These are phyloP conservation scores for Rhipidocladum racemiflorum DNA, from an alignment of 176 grass and related monocot species.

Conservation along the genomic window DNA sequence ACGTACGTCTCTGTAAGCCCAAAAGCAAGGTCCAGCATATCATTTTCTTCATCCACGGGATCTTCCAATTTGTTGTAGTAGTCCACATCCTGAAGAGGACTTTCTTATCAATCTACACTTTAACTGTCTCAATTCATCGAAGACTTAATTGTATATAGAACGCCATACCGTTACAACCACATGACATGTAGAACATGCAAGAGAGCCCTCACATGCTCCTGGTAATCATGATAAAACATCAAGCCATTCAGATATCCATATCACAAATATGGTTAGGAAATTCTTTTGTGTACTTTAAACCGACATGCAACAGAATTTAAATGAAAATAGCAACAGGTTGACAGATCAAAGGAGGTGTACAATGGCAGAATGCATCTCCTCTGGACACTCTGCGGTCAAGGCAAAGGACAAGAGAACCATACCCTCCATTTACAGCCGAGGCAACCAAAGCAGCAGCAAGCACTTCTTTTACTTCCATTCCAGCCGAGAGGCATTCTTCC, in stretches of 20 bases:
- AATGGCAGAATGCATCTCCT: not conserved
- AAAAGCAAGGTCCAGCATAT: constrained; percentile 97
- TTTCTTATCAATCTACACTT: constrained; percentile 35
- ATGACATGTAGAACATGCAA: constrained; percentile 96
- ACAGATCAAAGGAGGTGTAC: not conserved
- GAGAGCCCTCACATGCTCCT: constrained; percentile 94
- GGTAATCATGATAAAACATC: constrained; percentile 20
- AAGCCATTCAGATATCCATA: constrained; percentile 10
- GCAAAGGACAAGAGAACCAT: no score
- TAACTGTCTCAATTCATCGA: constrained; percentile 4
- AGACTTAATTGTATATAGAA: constrained; percentile 7
- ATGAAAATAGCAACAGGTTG: not conserved
- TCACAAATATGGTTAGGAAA: not conserved
- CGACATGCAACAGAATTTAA: not conserved
- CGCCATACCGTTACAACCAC: constrained; percentile 77
- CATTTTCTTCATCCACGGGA: constrained; percentile 91
- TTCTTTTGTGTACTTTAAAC: not conserved
- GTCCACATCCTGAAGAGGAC: constrained; percentile 58
- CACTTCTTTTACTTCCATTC: no score
- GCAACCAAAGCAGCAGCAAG: no score
- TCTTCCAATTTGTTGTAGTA: constrained; percentile 91
- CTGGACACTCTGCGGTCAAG: no score
- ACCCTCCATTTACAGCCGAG: no score
- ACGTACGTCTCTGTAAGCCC: constrained; percentile 75
- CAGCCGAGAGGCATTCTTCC: no score